Percentiles rank a stretch among this genome's conserved stretches.
phyloP scores from a whole-genome alignment of 345 rosid genomes.

The Corchorus olitorius region DNA sequence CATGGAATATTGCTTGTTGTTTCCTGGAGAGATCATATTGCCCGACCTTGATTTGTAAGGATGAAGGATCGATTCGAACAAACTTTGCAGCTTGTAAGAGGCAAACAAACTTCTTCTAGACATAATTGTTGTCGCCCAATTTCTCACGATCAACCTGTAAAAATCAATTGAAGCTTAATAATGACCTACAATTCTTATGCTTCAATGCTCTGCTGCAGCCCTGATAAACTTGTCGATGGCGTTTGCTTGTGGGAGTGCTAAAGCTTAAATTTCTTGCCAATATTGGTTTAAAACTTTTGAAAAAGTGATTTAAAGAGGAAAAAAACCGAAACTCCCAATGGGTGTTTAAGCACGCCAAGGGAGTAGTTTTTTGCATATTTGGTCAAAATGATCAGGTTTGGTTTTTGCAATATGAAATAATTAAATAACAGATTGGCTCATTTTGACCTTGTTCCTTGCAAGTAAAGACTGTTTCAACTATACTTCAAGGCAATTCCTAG shows the following conservation, averaged over 20 bases:
- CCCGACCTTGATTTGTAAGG: background rate
- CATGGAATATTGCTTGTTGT: background rate
- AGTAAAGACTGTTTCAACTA: constrained; percentile 5
- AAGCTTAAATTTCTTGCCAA: background rate
- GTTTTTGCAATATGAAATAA: background rate
- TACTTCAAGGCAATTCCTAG: background rate
- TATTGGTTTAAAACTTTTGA: too few species aligned
- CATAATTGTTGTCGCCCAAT: background rate
- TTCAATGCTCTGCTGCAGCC: background rate
- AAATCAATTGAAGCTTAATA: background rate
- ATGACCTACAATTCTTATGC: background rate
- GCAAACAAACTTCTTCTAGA: background rate
- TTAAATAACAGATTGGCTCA: background rate
- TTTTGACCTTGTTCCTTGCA: constrained; percentile 9
- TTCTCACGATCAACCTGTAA: too few species aligned
- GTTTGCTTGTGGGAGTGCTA: background rate
- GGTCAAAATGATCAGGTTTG: background rate
- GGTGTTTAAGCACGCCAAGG: constrained; percentile 11
- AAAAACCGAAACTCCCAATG: background rate
- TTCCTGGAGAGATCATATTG: background rate
- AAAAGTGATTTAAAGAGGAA: background rate
- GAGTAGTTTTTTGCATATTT: background rate
- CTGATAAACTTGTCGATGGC: background rate
- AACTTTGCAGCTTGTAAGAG: background rate
- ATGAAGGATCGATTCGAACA: background rate